These are phyloP conservation scores for Tetradesmus obliquus DNA, from an alignment of 139 green algal genomes.

Conservation along the genomic window DNA sequence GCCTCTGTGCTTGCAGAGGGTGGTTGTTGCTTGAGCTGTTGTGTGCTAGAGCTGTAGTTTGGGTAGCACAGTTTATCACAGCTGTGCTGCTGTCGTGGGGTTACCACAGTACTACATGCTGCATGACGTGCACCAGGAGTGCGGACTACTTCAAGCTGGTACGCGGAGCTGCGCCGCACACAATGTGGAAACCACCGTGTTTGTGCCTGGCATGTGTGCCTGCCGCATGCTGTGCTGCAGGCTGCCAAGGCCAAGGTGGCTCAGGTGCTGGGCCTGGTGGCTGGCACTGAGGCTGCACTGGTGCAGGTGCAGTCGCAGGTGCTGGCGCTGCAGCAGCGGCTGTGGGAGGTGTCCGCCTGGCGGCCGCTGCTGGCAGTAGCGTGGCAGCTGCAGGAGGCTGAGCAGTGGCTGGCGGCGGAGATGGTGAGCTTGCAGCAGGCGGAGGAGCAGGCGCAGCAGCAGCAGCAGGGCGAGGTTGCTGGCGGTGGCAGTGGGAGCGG, in stretches of 20 bases:
- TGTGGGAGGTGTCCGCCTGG: background rate
- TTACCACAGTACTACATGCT: too few relatives aligned
- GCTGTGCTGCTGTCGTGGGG: too few relatives aligned
- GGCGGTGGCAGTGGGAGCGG: background rate
- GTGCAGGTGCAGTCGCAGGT: background rate
- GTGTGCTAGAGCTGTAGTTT: too few relatives aligned
- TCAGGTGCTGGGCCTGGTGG: slow-evolving; percentile 28
- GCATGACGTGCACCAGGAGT: too few relatives aligned
- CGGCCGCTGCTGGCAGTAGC: background rate
- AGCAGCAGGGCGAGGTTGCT: background rate
- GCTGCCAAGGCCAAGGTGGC: slow-evolving; percentile 24
- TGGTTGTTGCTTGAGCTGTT: background rate
- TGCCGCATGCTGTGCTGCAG: background rate
- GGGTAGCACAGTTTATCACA: background rate
- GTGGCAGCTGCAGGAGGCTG: slow-evolving; percentile 6
- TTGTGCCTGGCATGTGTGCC: background rate
- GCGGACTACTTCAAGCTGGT: too few relatives aligned
- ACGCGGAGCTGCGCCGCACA: too few relatives aligned
- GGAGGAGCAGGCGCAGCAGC: background rate
- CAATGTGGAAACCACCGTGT: too few relatives aligned
- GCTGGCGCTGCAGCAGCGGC: background rate
- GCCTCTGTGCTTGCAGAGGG: too few relatives aligned
- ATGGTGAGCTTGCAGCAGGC: background rate
- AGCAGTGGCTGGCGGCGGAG: background rate
- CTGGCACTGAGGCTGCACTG: slow-evolving; percentile 3